Percentiles rank a stretch among this genome's conserved stretches.
Evolutionary conservation across 495 filamentous ascomycete genomes (phyloP).

Genomic region (Talaromyces liani): DNA sequence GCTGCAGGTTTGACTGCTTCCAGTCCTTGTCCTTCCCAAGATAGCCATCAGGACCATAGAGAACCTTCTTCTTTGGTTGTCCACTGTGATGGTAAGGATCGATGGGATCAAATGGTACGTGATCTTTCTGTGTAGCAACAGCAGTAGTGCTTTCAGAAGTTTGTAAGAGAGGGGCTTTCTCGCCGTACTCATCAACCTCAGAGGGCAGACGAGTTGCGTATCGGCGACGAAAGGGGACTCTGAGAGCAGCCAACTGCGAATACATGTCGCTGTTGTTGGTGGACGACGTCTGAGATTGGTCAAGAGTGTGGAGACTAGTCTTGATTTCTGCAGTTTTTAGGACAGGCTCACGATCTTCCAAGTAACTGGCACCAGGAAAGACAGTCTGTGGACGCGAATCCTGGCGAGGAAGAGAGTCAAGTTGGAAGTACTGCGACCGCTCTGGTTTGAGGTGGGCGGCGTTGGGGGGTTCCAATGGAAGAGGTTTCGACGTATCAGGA

Average conservation of each 20-base stretch:
- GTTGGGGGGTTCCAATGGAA: neutral
- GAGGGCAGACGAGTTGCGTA: neutral
- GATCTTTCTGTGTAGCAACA: neutral
- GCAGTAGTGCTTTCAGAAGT: neutral
- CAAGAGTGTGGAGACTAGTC: neutral
- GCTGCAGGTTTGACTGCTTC: slow-evolving; percentile 1
- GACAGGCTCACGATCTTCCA: neutral
- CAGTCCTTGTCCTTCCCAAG: slow-evolving; percentile 5
- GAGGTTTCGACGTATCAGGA: neutral
- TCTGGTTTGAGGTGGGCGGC: neutral
- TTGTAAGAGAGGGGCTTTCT: neutral
- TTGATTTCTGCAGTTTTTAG: neutral
- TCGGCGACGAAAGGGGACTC: neutral
- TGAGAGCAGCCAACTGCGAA: slow-evolving; percentile 3
- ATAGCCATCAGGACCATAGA: slow-evolving; percentile 9
- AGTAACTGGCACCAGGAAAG: neutral
- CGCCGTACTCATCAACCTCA: neutral
- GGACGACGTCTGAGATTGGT: neutral
- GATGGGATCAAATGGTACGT: slow-evolving; percentile 7
- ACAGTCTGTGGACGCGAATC: neutral
- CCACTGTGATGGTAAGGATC: slow-evolving; percentile 8
- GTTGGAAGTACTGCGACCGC: neutral
- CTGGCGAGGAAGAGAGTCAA: neutral
- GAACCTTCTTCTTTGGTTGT: slow-evolving; percentile 6
- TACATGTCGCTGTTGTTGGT: neutral